Base-by-base conservation (phyloP, 129 eudicot genomes). In the Ambrosia artemisiifolia region DNA sequence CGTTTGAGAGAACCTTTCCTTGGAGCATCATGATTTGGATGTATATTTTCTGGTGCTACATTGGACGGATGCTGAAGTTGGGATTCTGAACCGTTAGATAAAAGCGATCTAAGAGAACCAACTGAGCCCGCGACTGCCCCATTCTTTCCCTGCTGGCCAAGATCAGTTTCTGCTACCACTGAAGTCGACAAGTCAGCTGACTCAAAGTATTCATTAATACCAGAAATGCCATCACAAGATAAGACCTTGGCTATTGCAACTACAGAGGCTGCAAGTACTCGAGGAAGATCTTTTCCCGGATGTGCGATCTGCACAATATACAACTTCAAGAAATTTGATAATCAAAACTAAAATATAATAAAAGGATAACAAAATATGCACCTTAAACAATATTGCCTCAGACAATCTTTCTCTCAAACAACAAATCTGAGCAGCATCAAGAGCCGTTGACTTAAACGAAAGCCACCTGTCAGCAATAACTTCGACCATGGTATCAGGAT, bases 401-500 rank as follows among this genome's bases (percentile, higher is more conserved):
- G 91, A 83, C 64, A 95, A 65, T 65, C 99, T 80, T 76, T 95
- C 97, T 76, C 99, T 86, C 74, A 95, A 78, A 80, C 99, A 95
- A 83, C 91, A 95, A 44, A 90, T 81, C 56, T 95, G 96, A 68
- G 99, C 99, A 81, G 77, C 85, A 73, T 95, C 96, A 28, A 95
- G 84, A 50, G 99, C 99, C 0, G 85, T 84, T 24, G 94, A 79
- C 83, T 88, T 75, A 10, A 88, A 95, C 42, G 82, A 80, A 47
- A 95, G 94, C 97, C 99, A 91, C 53, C 94, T 83, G 79, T 95
- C 99, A 67, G 88, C 91, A 5, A 95, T 72, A 56, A 95, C 81
- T 69, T 76, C 85, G 30, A 95, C 97, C 34, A 44, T 12, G 79
- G 91, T 95, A 35, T 81, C 89, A 6, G 99, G 96, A 17, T 86